Conservation (phyloP, 192 early-diverging fungal genomes). For the Coemansia sp. region DNA sequence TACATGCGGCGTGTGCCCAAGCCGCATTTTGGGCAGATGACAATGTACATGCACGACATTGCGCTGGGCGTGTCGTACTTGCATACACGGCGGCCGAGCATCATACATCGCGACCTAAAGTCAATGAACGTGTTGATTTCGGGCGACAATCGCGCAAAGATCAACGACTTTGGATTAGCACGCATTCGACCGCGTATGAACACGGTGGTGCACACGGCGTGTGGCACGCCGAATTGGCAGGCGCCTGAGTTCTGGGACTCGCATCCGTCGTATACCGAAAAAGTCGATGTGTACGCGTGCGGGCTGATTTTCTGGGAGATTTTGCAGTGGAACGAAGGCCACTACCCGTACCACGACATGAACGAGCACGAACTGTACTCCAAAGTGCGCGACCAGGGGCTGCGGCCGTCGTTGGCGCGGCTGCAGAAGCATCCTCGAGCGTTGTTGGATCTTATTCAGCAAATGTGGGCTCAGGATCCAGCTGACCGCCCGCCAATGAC, state of each 20-base stretch:
- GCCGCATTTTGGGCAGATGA: constrained; percentile 65
- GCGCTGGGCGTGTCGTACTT: constrained; percentile 69
- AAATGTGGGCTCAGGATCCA: constrained; percentile 72
- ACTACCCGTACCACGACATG: constrained; percentile 69
- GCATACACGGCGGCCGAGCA: constrained; percentile 68
- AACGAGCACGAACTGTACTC: constrained; percentile 64
- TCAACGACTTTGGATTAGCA: constrained; percentile 80
- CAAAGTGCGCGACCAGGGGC: constrained; percentile 61
- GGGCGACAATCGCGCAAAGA: constrained; percentile 66
- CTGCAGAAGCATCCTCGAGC: constrained; percentile 61
- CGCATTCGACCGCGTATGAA: constrained; percentile 70
- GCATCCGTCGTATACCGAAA: constrained; percentile 71
- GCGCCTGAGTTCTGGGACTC: constrained; percentile 75
- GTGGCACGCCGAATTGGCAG: constrained; percentile 80
- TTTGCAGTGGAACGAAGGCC: constrained; percentile 67
- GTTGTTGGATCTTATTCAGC: constrained; percentile 61
- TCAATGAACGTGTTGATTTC: constrained; percentile 72
- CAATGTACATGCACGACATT: constrained; percentile 78
- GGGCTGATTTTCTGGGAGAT: constrained; percentile 81
- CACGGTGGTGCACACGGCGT: constrained; percentile 70
- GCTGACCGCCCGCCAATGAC: constrained; percentile 66
- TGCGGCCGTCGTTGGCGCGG: constrained; percentile 59
- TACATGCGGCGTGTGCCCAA: constrained; percentile 63
- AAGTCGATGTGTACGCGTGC: constrained; percentile 71
- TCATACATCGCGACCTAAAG: constrained; percentile 76